Conservation (phyloP, 2,329 filamentous ascomycete species). For the Helotiales sp. region DNA sequence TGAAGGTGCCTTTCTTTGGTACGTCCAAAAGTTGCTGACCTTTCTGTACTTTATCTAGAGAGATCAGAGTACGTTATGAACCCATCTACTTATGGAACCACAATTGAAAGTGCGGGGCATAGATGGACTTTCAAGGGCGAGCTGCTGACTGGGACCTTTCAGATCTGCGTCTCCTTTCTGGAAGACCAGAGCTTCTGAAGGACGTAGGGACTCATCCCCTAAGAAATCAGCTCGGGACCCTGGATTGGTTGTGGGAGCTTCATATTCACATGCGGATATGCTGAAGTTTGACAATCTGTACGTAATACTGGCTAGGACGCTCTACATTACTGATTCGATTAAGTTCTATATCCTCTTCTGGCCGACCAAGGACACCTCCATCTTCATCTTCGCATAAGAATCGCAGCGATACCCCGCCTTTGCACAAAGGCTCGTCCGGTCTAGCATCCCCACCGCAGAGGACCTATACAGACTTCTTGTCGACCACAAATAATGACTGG, state of each 20-base stretch:
- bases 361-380: constrained; percentile 75
- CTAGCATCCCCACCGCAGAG: constrained; percentile 65
- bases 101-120: constrained; percentile 3
- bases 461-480: constrained; percentile 79
- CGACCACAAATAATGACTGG: constrained; percentile 82
- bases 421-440: constrained; percentile 51
- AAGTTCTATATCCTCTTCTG: constrained; percentile 61
- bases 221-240: constrained; percentile 60
- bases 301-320: constrained; percentile 30
- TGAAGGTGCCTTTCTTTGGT: neutral
- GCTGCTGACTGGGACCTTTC: constrained; percentile 34
- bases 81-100: neutral
- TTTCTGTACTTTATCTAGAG: constrained; percentile 42
- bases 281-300: constrained; percentile 84
- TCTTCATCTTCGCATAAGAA: constrained; percentile 56
- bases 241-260: constrained; percentile 82
- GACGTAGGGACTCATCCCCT: constrained; percentile 51
- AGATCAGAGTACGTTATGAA: constrained; percentile 60
- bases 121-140: neutral
- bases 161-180: constrained; percentile 91
- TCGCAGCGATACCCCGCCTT: constrained; percentile 56
- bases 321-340: constrained; percentile 6
- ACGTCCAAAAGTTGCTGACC: constrained; percentile 17
- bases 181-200: constrained; percentile 60
- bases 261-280: constrained; percentile 95